Base-by-base conservation (phyloP, 805 yeast species). In the Barnettozyma botsteinii region DNA sequence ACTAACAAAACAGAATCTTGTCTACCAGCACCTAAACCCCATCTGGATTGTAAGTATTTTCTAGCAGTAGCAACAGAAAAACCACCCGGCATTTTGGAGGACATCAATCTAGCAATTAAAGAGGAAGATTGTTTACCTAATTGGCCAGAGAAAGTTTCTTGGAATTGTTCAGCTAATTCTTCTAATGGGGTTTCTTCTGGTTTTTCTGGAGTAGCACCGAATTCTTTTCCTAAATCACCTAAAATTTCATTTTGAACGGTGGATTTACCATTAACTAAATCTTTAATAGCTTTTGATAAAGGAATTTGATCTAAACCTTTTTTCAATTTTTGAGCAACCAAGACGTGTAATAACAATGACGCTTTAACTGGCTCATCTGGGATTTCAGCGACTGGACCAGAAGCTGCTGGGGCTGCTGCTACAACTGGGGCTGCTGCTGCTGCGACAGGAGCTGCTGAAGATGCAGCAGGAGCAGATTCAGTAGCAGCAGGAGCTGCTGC, bases 51-150 rank as follows among this genome's bases (percentile, higher is more conserved):
- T 62, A 93, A 77, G 68, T 93, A 85, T 65, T 89, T 87, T 73
- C 97, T 83, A 38, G 96, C 95, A 49, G 76, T 71, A 47, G 96
- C 82, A 53, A 91, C 81, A 35, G 95, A 84, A 67, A 91, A 93
- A 17, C 99, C 99, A 75, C 99, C 99, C 40, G 99, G 98, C 98
- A 93, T 93, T 72, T 93, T 93, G 22, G 97, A 83, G 10, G 98
- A 81, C 72, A 89, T 84, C 59, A 93, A 74, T 68, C 97, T 82
- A 48, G 95, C 85, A 48, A 91, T 72, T 56, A 93, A 75, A 22
- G 96, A 83, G 28, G 88, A 68, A 2, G 98, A 83, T 58, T 89
- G 95, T 65, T 93, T 93, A 63, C 99, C 99, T 51, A 93, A 76
- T 50, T 79, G 74, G 52, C 98, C 98, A 50, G 69, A 61, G 72